phyloP scores from a whole-genome alignment of 78 protist genomes.

The Neovahlkampfia damariscottae region DNA sequence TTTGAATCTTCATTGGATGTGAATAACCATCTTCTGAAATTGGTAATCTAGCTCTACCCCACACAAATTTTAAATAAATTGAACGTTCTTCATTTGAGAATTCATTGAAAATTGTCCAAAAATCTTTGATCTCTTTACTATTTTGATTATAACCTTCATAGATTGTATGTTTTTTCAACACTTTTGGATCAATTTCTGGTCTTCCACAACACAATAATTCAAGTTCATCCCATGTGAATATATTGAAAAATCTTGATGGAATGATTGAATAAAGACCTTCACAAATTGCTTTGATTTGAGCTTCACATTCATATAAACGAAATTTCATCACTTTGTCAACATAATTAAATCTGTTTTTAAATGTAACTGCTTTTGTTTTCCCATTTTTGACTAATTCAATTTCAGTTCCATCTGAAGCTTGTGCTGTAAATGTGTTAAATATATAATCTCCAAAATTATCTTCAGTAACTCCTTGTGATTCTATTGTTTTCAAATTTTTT shows the following conservation, averaged over 20 bases:
- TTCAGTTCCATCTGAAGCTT: not conserved
- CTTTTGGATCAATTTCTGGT: not conserved
- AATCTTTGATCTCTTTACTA: not conserved
- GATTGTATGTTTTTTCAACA: constrained; percentile 6
- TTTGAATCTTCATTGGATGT: constrained; percentile 7
- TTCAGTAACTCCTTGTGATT: constrained; percentile 14
- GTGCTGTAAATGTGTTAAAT: not conserved
- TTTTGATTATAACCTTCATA: constrained; percentile 14
- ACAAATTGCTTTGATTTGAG: constrained; percentile 14
- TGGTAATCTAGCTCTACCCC: constrained; percentile 26
- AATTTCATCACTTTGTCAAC: not conserved
- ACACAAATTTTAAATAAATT: constrained; percentile 26
- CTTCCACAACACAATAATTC: constrained; percentile 35
- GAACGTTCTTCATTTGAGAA: constrained; percentile 10
- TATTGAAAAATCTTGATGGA: not conserved
- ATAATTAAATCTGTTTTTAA: constrained; percentile 1
- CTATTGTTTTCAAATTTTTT: constrained; percentile 9
- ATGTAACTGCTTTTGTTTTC: not conserved
- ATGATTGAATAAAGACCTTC: constrained; percentile 17
- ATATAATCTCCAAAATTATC: constrained; percentile 12
- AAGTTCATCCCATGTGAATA: constrained; percentile 27
- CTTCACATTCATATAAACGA: constrained; percentile 13
- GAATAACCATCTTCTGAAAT: constrained; percentile 1
- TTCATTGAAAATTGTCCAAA: constrained; percentile 23
- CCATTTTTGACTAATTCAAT: constrained; percentile 6